A percentile compares a stretch with the other conserved stretches of the same genome.
Conservation (phyloP, 257 asterid species). For the Solanum dulcamara region DNA sequence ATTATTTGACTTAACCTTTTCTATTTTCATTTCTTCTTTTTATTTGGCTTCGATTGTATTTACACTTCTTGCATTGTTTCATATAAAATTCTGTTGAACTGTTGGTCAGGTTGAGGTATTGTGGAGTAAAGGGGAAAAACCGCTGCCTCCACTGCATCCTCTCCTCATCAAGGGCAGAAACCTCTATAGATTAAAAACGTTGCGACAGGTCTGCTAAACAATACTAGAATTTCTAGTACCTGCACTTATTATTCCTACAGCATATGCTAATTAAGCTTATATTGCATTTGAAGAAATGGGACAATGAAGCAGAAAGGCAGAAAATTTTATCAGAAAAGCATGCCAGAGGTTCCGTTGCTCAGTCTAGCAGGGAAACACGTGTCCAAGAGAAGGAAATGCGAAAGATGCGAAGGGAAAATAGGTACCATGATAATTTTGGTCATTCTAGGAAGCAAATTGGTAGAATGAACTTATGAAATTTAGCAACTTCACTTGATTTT, state of each 20-base stretch:
- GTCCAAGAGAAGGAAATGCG: slow-evolving; percentile 36
- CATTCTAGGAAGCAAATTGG: neutral
- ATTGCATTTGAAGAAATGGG: slow-evolving; percentile 43
- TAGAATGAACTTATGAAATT: neutral
- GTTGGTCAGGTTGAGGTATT: slow-evolving; percentile 71
- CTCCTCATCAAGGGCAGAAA: slow-evolving; percentile 88
- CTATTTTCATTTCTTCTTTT: neutral
- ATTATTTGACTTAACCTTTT: neutral
- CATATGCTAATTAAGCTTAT: neutral
- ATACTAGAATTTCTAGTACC: slow-evolving; percentile 2
- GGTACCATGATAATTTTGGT: slow-evolving; percentile 20
- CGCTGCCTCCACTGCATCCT: slow-evolving; percentile 79
- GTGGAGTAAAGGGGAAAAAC: slow-evolving; percentile 86
- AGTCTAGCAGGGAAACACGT: slow-evolving; percentile 54
- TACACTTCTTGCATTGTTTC: neutral
- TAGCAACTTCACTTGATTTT: neutral
- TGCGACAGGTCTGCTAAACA: slow-evolving; percentile 56
- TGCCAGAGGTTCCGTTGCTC: slow-evolving; percentile 72
- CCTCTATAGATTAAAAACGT: slow-evolving; percentile 65
- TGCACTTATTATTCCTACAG: neutral
- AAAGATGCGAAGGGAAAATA: slow-evolving; percentile 22
- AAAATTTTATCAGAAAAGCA: slow-evolving; percentile 64
- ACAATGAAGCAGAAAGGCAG: slow-evolving; percentile 59
- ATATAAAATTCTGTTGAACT: neutral
- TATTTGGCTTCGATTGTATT: neutral